A percentile compares a stretch with the other conserved stretches of the same genome.
Conservation (phyloP, 2,329 filamentous ascomycete species). For the Raffaelea ambrosiae region DNA sequence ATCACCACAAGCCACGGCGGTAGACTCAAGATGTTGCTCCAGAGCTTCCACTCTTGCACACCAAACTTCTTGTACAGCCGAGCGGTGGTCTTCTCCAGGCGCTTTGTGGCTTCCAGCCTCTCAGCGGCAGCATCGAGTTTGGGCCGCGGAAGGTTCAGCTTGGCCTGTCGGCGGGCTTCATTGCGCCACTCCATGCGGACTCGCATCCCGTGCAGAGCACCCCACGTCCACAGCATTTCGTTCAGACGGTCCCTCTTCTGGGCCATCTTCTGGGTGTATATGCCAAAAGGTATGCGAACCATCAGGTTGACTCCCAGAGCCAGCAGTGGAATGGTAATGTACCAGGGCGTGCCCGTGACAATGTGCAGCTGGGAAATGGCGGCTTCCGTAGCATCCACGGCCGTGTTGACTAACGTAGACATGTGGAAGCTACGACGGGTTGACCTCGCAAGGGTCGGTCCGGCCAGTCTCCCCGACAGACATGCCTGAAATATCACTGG, state of each 20-base stretch:
- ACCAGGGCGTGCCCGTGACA: slow-evolving; percentile 41
- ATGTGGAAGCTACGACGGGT: slow-evolving; percentile 5
- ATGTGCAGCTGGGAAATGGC: slow-evolving; percentile 35
- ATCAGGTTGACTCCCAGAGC: slow-evolving; percentile 28
- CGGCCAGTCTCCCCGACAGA: too few species aligned
- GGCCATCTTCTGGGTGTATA: slow-evolving; percentile 26
- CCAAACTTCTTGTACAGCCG: slow-evolving; percentile 25
- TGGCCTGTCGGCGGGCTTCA: background rate
- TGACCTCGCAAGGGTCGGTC: too few species aligned
- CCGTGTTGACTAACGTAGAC: slow-evolving; percentile 13
- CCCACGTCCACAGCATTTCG: slow-evolving; percentile 26
- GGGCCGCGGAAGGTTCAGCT: background rate
- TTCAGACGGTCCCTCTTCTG: slow-evolving; percentile 20
- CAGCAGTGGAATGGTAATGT: slow-evolving; percentile 42
- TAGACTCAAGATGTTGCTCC: slow-evolving; percentile 29
- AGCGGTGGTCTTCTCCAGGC: slow-evolving; percentile 5
- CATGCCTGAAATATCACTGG: too few species aligned
- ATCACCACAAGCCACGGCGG: slow-evolving; percentile 42
- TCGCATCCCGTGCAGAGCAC: slow-evolving; percentile 17
- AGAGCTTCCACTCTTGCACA: slow-evolving; percentile 39
- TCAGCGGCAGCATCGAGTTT: slow-evolving; percentile 2
- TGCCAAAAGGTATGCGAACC: slow-evolving; percentile 36
- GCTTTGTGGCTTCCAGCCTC: too few species aligned
- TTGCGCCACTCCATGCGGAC: slow-evolving; percentile 10
- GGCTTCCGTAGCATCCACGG: slow-evolving; percentile 31